A percentile compares a stretch with the other conserved stretches of the same genome.
Conservation (phyloP, 2,329 filamentous ascomycete genomes). For the Pseudocercospora cruenta region DNA sequence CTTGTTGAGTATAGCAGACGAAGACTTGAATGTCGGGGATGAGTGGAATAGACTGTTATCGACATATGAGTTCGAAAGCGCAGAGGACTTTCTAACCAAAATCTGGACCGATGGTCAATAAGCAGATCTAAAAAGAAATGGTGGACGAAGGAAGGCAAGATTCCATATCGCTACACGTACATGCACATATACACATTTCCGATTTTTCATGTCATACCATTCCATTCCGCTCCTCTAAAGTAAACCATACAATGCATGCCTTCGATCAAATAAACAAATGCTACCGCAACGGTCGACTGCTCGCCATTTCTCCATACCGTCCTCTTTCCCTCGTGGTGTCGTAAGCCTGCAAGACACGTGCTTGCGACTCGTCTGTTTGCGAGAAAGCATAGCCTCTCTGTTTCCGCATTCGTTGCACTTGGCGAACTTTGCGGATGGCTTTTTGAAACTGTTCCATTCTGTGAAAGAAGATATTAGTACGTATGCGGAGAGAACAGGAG, state of each 20-base stretch:
- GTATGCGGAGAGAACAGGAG: too few species aligned
- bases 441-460: conserved; percentile 99
- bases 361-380: conserved; percentile 95
- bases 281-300: conserved; percentile 38
- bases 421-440: conserved; percentile 95
- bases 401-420: conserved; percentile 99
- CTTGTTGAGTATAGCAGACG: conserved; percentile 26
- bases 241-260: background rate
- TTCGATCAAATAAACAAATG: background rate
- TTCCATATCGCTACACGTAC: background rate
- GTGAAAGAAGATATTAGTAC: conserved; percentile 23
- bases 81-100: background rate
- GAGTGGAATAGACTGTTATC: conserved; percentile 53
- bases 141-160: background rate
- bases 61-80: conserved; percentile 5
- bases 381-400: conserved; percentile 98
- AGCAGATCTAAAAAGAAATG: background rate
- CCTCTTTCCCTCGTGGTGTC: conserved; percentile 93
- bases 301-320: conserved; percentile 92
- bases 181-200: background rate
- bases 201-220: background rate
- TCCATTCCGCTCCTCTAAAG: background rate
- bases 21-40: conserved; percentile 49
- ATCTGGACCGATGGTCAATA: background rate
- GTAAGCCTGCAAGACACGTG: conserved; percentile 92